Evolutionary conservation across 2,329 filamentous ascomycete species (phyloP), one percentile per base, ranked within the genome.

Genomic region (Aspergillus neotritici): DNA sequence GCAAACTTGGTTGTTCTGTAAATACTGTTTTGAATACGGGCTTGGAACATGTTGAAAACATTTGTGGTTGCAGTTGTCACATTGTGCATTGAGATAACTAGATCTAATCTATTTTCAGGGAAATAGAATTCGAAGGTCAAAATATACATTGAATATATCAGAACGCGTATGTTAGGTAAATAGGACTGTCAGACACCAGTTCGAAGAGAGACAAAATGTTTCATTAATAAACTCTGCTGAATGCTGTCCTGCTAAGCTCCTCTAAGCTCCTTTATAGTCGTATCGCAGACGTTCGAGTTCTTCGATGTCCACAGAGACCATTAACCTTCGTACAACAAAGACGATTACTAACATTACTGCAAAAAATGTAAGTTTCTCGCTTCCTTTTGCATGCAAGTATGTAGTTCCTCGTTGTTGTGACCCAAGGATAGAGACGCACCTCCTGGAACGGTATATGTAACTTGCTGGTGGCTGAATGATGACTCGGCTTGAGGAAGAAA

Each of bases 261-360:
- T 53, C 38, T 61, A 68, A 17, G 65, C 67, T 29, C 67, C 67
- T 53, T 70, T 70, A 43, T 67, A 69, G 28, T 60, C 60, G 47
- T 70, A 70, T 31, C 61, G 63, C 35, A 70, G 60, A 44, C 57
- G 52, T 46, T 69, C 63, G 31, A 70, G 61, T 30, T 61, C 47
- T 11, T 53, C 53, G 8, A 69, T 47, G 44, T 70, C 63, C 40
- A 70, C 66, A 34, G 65, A 68, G 31, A 57, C 47, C 61, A 69
- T 68, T 4, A 61, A 46, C 37, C 53, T 54, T 43, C 53, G 57
- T n/a, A 59, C 65, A 21, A 66, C 45, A 34, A 60, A 44, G 14
- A 61, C 54, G n/a, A 54, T 53, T 4, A 48, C 50, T 31, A 68
- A 51, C 44, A 69, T 58, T 29, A 48, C 67, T 70, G 41, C 37